Conservation (phyloP, 495 filamentous ascomycete species). For the Oleoguttula mirabilis region DNA sequence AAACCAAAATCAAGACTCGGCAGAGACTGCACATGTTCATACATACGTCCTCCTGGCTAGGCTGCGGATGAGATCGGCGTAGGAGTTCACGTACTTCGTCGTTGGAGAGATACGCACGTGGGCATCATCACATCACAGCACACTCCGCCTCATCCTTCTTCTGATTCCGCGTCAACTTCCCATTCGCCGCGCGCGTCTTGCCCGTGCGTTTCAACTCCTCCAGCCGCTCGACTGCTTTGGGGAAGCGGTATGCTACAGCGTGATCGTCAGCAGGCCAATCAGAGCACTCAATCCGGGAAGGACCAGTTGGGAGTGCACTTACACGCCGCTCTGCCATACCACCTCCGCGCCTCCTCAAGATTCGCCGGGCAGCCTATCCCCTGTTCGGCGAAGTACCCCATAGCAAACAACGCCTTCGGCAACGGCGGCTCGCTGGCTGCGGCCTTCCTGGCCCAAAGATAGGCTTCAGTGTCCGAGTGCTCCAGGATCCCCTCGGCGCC, state of each 20-base stretch:
- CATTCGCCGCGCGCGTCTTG: conserved; percentile 35
- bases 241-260: conserved; percentile 77
- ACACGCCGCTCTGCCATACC: conserved; percentile 98
- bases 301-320: no score
- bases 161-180: conserved; percentile 71
- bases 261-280: background rate
- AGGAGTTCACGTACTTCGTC: no score
- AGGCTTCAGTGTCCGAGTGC: conserved; percentile 91
- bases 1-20: no score
- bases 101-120: no score
- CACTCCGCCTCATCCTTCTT: conserved; percentile 82
- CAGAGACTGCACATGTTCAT: no score
- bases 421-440: conserved; percentile 59
- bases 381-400: conserved; percentile 95
- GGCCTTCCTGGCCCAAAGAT: conserved; percentile 92
- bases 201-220: conserved; percentile 82
- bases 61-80: no score
- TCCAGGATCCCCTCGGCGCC: conserved; percentile 76
- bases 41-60: no score
- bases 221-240: conserved; percentile 79
- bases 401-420: conserved; percentile 88
- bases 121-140: conserved; percentile 62
- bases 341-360: conserved; percentile 88
- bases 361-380: conserved; percentile 81
- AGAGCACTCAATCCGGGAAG: conserved; percentile 4